Percentiles rank a stretch among this genome's conserved stretches.
phyloP scores from a whole-genome alignment of 2,329 filamentous ascomycete species.

The Ophiostoma quercus region DNA sequence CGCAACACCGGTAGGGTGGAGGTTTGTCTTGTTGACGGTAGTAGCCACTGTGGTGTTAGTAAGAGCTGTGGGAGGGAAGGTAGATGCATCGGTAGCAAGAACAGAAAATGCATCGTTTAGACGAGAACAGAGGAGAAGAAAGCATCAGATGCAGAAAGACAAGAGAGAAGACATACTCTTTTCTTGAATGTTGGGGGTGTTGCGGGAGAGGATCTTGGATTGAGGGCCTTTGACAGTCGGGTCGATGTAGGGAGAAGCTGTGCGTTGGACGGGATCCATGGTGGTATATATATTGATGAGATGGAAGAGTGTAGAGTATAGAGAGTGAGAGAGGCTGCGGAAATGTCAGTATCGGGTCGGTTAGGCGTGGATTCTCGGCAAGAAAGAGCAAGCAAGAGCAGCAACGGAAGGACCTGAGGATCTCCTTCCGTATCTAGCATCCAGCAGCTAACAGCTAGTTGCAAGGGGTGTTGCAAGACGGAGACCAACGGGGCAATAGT shows the following conservation, averaged over 20 bases:
- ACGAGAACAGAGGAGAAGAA: too few species aligned
- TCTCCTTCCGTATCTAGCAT: not conserved
- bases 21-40: conserved; percentile 81
- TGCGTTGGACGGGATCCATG: conserved; percentile 41
- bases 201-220: conserved; percentile 38
- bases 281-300: conserved; percentile 30
- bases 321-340: conserved; percentile 1
- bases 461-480: not conserved
- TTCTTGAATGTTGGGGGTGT: conserved; percentile 26
- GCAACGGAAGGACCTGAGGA: not conserved
- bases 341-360: conserved; percentile 22
- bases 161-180: conserved; percentile 33
- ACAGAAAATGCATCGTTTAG: too few species aligned
- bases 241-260: conserved; percentile 43
- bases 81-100: not conserved
- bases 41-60: conserved; percentile 32
- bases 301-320: not conserved
- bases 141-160: not conserved
- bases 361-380: conserved; percentile 22
- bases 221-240: conserved; percentile 42
- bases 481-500: conserved; percentile 9
- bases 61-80: not conserved
- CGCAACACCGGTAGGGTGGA: conserved; percentile 87
- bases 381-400: not conserved
- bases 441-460: too few species aligned